Percentiles rank a stretch among this genome's conserved stretches.
These are phyloP conservation scores for Hanseniaspora pseudoguilliermondii DNA, from an alignment of 805 yeast species.

Conservation along the genomic window DNA sequence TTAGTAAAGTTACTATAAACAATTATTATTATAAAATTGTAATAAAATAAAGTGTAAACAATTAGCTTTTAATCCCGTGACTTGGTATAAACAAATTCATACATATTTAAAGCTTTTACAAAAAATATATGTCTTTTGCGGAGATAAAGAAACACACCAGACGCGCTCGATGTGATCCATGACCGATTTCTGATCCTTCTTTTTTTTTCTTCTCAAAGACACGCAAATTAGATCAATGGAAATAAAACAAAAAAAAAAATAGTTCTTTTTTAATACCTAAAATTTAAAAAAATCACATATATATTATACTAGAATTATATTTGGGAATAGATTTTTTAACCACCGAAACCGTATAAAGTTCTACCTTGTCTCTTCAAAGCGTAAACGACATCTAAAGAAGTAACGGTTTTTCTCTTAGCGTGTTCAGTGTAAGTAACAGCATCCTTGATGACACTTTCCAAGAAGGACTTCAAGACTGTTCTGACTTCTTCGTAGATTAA, in stretches of 20 bases:
- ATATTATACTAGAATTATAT: slow-evolving; percentile 3
- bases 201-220: neutral
- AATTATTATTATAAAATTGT: no score
- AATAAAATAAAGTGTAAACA: neutral
- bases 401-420: slow-evolving; percentile 99
- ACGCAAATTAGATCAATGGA: neutral
- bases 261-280: neutral
- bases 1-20: no score
- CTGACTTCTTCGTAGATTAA: slow-evolving; percentile 97
- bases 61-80: neutral
- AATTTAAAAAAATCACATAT: slow-evolving; percentile 12
- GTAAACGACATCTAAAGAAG: slow-evolving; percentile 94
- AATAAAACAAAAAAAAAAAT: neutral
- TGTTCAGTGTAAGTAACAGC: slow-evolving; percentile 98
- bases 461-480: slow-evolving; percentile 86
- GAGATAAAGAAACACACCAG: neutral
- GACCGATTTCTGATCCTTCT: no score
- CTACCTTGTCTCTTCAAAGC: slow-evolving; percentile 99
- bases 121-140: neutral
- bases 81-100: neutral
- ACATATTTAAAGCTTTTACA: neutral
- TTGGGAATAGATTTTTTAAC: slow-evolving; percentile 38
- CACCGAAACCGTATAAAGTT: slow-evolving; percentile 99
- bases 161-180: neutral
- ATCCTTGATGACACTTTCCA: slow-evolving; percentile 93